Evolutionary conservation across 441 rosid genomes (phyloP).

Genomic region (Mallotus japonicus): DNA sequence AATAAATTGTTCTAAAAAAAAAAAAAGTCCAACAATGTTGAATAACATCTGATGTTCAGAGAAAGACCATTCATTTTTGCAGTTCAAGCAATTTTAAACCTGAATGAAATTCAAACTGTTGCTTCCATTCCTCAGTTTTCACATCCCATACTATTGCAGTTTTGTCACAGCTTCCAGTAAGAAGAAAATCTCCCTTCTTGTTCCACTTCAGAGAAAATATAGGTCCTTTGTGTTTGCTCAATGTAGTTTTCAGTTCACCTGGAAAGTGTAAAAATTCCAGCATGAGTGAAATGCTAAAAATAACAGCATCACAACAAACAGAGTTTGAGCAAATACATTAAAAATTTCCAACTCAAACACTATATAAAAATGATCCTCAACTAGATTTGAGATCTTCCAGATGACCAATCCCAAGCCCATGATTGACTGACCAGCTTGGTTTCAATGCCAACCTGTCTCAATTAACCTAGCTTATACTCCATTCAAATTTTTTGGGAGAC

Average conservation of each 20-base stretch:
- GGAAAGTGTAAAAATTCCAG: constrained; percentile 18
- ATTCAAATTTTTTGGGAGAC: neutral
- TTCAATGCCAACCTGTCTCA: neutral
- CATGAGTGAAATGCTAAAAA: neutral
- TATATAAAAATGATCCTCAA: neutral
- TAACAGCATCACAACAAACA: neutral
- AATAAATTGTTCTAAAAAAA: neutral
- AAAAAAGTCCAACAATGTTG: constrained; percentile 1
- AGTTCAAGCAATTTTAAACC: constrained; percentile 41
- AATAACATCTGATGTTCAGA: neutral
- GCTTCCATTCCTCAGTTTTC: constrained; percentile 89
- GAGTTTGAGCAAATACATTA: neutral
- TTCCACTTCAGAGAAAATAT: constrained; percentile 98
- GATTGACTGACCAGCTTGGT: neutral
- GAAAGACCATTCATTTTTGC: neutral
- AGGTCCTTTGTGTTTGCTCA: constrained; percentile 94
- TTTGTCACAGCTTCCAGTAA: constrained; percentile 95
- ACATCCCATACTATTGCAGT: constrained; percentile 99
- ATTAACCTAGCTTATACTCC: no score
- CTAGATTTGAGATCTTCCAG: constrained; percentile 2
- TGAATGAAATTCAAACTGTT: constrained; percentile 91
- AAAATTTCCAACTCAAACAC: neutral
- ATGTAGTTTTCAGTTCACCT: constrained; percentile 84
- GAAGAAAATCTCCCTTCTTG: constrained; percentile 97
- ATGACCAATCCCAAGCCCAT: neutral